Base-by-base conservation (phyloP, 257 asterid species). In the Echites panduratus region DNA sequence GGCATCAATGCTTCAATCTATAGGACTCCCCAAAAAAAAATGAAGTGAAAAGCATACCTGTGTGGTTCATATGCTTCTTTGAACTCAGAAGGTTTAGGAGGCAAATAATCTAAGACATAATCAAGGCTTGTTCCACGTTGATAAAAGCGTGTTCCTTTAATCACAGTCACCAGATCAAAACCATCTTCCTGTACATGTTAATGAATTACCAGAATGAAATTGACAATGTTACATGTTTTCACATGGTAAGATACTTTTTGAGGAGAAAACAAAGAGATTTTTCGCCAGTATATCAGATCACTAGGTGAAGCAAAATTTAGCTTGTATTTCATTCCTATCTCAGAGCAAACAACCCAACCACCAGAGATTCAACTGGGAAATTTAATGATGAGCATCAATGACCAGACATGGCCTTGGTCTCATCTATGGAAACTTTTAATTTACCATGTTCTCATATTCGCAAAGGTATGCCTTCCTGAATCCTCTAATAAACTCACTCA, bases 101-200 rank as follows among this genome's bases (percentile, higher is more conserved):
- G 93, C 78, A 93, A 75, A 88, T 87, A 93, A 86, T 93, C 98
- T 5, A 72, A 80, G 77, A 88, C 95, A 45, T 82, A 83, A 70
- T 93, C 90, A 35, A 77, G 90, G 70, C 75, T 79, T 58, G 61
- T 75, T 81, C 95, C 84, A 73, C 96, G 98, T 45, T 90, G 88
- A 82, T 93, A 93, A 75, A 90, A 87, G 77, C 90, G 76, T 66
- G 93, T 73, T 45, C 82, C 89, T 52, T 58, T 85, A 75, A 93
- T 79, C 78, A 83, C 80, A 24, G 90, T 78, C 10, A 88, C 84
- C 79, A 93, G 71, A 83, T 86, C 86, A 44, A 90, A 62, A 62
- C 78, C 87, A 71, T 85, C 87, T 74, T 93, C 97, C 98, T 93
- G 93, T 74, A 76, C 17, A 75, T 61, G 49, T 66, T 53, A 47